Evolutionary conservation across 169 alveolate species (phyloP).

Genomic region (Eimeria maxima): DNA sequence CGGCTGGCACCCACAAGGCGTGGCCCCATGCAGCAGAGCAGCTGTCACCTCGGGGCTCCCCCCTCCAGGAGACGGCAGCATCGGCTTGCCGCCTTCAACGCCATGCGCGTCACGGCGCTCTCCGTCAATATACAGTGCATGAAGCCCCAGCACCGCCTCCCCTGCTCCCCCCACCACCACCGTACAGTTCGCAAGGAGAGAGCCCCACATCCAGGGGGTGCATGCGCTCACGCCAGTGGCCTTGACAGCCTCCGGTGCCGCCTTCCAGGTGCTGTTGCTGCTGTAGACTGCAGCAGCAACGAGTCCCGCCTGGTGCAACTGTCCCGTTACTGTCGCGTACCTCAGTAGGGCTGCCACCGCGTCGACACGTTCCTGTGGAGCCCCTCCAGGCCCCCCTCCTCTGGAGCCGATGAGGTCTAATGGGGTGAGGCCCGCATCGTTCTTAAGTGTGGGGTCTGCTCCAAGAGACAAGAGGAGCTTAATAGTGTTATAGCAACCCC

Average conservation of each 20-base stretch:
- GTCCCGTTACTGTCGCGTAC: slow-evolving; percentile 3
- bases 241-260: neutral
- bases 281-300: neutral
- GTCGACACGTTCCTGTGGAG: slow-evolving; percentile 17
- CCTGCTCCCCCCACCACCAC: slow-evolving; percentile 63
- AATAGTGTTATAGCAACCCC: slow-evolving; percentile 12
- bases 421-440: slow-evolving; percentile 86
- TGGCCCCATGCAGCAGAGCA: neutral
- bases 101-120: slow-evolving; percentile 59
- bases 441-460: slow-evolving; percentile 84
- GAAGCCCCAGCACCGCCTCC: neutral
- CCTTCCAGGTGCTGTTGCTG: neutral
- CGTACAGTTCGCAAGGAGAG: slow-evolving; percentile 64
- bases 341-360: slow-evolving; percentile 7
- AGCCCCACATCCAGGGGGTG: slow-evolving; percentile 54
- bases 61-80: neutral
- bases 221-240: slow-evolving; percentile 1
- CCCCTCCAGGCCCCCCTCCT: neutral
- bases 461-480: slow-evolving; percentile 85
- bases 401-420: slow-evolving; percentile 66
- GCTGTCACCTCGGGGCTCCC: slow-evolving; percentile 6
- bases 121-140: slow-evolving; percentile 55
- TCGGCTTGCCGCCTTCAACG: neutral
- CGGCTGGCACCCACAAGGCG: neutral
- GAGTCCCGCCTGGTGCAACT: slow-evolving; percentile 7